phyloP scores from a whole-genome alignment of 208 protist species.

The Balamuthia mandrillaris region DNA sequence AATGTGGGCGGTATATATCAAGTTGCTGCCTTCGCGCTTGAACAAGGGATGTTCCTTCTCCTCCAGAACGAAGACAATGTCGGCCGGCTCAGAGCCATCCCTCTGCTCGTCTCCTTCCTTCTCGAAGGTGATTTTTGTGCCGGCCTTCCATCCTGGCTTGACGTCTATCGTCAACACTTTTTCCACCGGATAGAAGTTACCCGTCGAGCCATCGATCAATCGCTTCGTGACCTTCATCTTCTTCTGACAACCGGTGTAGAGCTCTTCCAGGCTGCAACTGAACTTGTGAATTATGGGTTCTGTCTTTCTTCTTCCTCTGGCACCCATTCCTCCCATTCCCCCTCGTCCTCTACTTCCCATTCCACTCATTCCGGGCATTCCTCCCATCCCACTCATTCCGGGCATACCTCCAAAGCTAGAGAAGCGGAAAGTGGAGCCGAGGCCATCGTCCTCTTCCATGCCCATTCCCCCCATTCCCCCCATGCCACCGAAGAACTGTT shows the following conservation, averaged over 20 bases:
- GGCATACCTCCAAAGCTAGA: neutral
- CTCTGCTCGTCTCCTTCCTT: slow-evolving; percentile 64
- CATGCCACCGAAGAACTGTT: slow-evolving; percentile 1
- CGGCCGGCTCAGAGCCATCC: slow-evolving; percentile 77
- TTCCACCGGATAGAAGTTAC: slow-evolving; percentile 43
- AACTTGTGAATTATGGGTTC: slow-evolving; percentile 53
- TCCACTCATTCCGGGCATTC: slow-evolving; percentile 11
- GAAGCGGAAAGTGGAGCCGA: neutral
- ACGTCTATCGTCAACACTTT: slow-evolving; percentile 88
- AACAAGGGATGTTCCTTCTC: slow-evolving; percentile 87
- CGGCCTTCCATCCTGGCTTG: slow-evolving; percentile 91
- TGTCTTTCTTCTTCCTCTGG: slow-evolving; percentile 44
- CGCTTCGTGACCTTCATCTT: slow-evolving; percentile 77
- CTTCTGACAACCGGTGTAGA: slow-evolving; percentile 78
- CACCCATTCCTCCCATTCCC: neutral
- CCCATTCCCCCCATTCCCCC: slow-evolving; percentile 14
- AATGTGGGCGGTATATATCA: slow-evolving; percentile 59
- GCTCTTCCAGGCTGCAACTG: slow-evolving; percentile 73
- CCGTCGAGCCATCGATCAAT: slow-evolving; percentile 43
- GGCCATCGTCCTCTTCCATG: too few species aligned
- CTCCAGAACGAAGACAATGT: slow-evolving; percentile 92
- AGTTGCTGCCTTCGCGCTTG: slow-evolving; percentile 80
- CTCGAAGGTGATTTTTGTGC: slow-evolving; percentile 91
- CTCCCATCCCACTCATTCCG: slow-evolving; percentile 29
- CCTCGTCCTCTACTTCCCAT: neutral